Conservation (phyloP, 2,329 filamentous ascomycete species). For the Diaporthe destruens region DNA sequence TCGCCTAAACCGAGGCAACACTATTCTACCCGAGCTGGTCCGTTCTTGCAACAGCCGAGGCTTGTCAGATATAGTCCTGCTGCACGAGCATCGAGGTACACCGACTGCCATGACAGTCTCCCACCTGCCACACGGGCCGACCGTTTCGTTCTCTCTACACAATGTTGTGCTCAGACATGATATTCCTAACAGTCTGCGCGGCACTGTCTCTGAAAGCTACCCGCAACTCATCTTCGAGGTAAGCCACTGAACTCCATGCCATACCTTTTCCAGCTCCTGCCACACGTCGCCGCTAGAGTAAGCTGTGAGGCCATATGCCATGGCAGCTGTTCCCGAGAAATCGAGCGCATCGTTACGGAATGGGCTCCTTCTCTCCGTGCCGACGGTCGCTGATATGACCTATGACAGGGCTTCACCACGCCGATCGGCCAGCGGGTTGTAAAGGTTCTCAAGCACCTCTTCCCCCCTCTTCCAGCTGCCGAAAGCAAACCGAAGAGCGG, state of each 20-base stretch:
- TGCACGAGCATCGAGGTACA: constrained; percentile 93
- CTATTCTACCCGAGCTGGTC: constrained; percentile 88
- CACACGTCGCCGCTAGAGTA: background rate
- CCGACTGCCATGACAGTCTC: constrained; percentile 90
- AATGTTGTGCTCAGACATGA: constrained; percentile 95
- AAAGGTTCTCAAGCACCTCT: constrained; percentile 93
- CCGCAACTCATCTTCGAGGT: constrained; percentile 92
- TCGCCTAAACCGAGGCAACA: constrained; percentile 89
- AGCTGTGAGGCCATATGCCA: background rate
- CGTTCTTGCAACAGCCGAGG: constrained; percentile 83
- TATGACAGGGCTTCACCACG: constrained; percentile 78
- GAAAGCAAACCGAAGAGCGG: constrained; percentile 82
- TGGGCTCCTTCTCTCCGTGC: no score
- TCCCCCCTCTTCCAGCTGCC: constrained; percentile 85
- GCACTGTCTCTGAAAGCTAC: constrained; percentile 81
- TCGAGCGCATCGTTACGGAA: background rate
- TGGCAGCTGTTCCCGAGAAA: background rate
- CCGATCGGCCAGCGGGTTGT: constrained; percentile 84
- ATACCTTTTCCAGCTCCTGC: background rate
- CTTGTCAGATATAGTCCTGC: constrained; percentile 85
- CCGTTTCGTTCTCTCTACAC: constrained; percentile 86
- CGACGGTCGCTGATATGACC: constrained; percentile 4
- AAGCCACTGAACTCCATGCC: background rate
- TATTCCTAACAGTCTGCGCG: constrained; percentile 87
- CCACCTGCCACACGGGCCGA: constrained; percentile 90